phyloP scores from a whole-genome alignment of 2,329 filamentous ascomycete genomes.

The Rhynchosporium graminicola region DNA sequence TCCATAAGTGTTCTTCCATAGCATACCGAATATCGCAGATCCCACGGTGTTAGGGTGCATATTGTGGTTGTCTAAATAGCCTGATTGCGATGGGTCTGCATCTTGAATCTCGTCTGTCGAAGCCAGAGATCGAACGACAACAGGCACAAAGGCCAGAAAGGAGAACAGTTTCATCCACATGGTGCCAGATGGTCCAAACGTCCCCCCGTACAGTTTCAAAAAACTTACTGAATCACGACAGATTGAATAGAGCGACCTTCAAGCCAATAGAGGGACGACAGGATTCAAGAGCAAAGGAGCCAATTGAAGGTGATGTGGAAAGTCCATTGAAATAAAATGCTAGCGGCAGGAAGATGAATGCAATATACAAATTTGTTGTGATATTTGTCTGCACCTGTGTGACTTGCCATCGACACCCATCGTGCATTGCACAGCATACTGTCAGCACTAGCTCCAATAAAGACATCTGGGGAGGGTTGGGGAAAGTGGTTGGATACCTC shows the following conservation, averaged over 20 bases:
- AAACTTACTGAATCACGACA: not conserved
- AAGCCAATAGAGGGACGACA: not conserved
- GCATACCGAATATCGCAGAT: slow-evolving; percentile 42
- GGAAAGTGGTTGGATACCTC: no score
- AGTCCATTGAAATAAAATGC: not conserved
- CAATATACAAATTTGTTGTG: no score
- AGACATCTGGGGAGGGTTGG: no score
- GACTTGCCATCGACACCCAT: not conserved
- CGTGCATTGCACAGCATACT: no score
- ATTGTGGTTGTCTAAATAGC: slow-evolving; percentile 46
- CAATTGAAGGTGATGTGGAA: not conserved
- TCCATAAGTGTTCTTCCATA: slow-evolving; percentile 41
- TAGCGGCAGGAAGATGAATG: not conserved
- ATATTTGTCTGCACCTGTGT: not conserved
- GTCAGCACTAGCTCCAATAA: no score
- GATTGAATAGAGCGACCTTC: not conserved
- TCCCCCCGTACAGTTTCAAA: not conserved
- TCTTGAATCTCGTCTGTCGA: slow-evolving; percentile 32
- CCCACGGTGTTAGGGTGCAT: slow-evolving; percentile 43
- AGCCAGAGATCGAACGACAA: slow-evolving; percentile 23
- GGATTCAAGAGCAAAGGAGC: not conserved
- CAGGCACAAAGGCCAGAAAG: slow-evolving; percentile 25
- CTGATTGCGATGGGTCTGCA: slow-evolving; percentile 42
- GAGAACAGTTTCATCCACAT: slow-evolving; percentile 23
- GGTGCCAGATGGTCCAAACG: not conserved